Conservation (phyloP, 192 early-diverging fungal species). For the Linderina pennispora region DNA sequence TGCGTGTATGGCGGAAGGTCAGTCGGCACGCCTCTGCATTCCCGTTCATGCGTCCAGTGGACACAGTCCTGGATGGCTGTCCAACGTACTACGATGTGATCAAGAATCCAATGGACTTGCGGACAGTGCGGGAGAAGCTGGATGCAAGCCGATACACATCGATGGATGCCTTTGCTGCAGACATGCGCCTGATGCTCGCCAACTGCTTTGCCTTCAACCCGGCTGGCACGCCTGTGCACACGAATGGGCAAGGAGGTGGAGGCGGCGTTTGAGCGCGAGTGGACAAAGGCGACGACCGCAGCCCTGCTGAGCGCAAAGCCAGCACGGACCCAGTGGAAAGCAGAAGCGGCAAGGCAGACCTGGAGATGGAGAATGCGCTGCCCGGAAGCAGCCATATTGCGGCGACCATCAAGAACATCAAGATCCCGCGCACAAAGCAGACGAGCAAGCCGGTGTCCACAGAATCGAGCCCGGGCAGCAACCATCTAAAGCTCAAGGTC, state of each 20-base stretch:
- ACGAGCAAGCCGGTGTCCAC: neutral
- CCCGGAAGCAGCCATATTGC: neutral
- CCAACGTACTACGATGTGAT: conserved; percentile 59
- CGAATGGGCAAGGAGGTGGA: conserved; percentile 55
- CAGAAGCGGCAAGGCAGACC: no score
- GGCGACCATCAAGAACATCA: neutral
- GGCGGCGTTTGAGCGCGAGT: conserved; percentile 48
- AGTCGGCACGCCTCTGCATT: conserved; percentile 47
- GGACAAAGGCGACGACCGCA: conserved; percentile 32
- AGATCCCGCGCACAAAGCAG: neutral
- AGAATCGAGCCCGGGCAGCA: neutral
- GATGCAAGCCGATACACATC: conserved; percentile 34
- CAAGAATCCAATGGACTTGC: conserved; percentile 64
- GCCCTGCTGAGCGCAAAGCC: no score
- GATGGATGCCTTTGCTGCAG: conserved; percentile 38
- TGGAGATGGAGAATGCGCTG: no score
- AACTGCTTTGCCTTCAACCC: conserved; percentile 72
- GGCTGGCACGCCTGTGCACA: conserved; percentile 56
- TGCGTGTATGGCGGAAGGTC: conserved; percentile 40
- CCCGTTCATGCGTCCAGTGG: conserved; percentile 59
- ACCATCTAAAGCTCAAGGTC: neutral
- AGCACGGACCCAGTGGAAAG: no score
- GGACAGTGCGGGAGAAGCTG: conserved; percentile 48
- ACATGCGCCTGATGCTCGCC: conserved; percentile 55
- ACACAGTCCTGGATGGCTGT: conserved; percentile 54